Base-by-base conservation (phyloP, 495 filamentous ascomycete genomes). In the Cercophora sp. region DNA sequence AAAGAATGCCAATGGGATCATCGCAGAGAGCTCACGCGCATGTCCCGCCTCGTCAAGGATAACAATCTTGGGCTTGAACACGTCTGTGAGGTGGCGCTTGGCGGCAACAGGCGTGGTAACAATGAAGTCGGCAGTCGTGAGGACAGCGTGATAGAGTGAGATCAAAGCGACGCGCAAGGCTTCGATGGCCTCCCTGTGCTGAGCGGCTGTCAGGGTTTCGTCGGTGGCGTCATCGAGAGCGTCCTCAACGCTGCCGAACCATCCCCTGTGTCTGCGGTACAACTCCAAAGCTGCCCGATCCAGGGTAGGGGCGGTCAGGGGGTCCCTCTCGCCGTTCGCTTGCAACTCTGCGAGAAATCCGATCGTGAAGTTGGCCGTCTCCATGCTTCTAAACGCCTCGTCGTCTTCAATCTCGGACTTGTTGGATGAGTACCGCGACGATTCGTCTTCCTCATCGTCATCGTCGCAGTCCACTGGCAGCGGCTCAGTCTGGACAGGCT, bases 1-100 rank as follows among this genome's bases (percentile, higher is more conserved):
- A 15, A 63, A 68, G 23, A 59, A 50, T 0, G 62, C 56, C n/a
- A 68, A 50, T 0, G 62, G 43, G 1, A 68, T 63, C 15, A 68
- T 26, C 1, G 57, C 59, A 4, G 52, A 59, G 0, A 65, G 50
- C 52, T 68, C 65, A 1, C 62, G 19, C 0, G 62, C 60, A 25
- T 65, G 62, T 0, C 56, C 54, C 0, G 47, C 34, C 24, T 63
- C 62, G 31, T 68, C 65, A 6, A 68, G 54, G 16, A 59, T 56
- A 4, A 68, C 45, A 5, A 65, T 9, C 13, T 65, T 60, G 1
- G 62, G 62, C 9, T 45, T 34, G 53, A 52, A 68, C 25, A 62
- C 43, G 9, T 56, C 50, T 2, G 29, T n/a, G 25, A 68, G 64
- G 5, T 51, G 48, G 13, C 32, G 39, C 13, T 46, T 47, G 1